Evolutionary conservation across 2,329 filamentous ascomycete species (phyloP).

Genomic region (Immersiporthe knoxdaviesiana): DNA sequence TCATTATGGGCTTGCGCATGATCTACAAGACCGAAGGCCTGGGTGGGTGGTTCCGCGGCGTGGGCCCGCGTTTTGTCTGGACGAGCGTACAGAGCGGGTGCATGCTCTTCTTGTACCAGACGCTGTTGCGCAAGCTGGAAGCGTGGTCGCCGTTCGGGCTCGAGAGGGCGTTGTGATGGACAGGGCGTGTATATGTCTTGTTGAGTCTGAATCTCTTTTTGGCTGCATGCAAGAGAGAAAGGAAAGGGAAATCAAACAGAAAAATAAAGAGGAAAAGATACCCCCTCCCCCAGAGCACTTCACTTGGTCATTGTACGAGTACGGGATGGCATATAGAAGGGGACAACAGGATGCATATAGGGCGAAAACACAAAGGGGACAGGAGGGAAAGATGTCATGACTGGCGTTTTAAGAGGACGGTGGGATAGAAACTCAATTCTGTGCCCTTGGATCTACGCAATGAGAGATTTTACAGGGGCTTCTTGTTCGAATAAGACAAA

Average conservation of each 20-base stretch:
- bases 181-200: neutral
- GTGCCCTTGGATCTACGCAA: neutral
- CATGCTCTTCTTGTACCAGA: slow-evolving; percentile 96
- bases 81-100: slow-evolving; percentile 96
- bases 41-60: slow-evolving; percentile 89
- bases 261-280: slow-evolving; percentile 22
- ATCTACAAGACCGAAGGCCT: slow-evolving; percentile 92
- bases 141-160: slow-evolving; percentile 41
- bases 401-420: slow-evolving; percentile 23
- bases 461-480: neutral
- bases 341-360: slow-evolving; percentile 20
- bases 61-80: slow-evolving; percentile 92
- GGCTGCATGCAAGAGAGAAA: slow-evolving; percentile 3
- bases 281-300: slow-evolving; percentile 26
- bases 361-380: neutral
- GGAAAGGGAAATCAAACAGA: neutral
- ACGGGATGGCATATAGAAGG: slow-evolving; percentile 28
- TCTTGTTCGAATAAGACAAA: neutral
- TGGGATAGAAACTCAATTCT: slow-evolving; percentile 24
- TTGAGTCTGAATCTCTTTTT: neutral
- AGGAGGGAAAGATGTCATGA: slow-evolving; percentile 12
- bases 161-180: slow-evolving; percentile 22
- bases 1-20: slow-evolving; percentile 78
- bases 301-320: slow-evolving; percentile 27
- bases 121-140: slow-evolving; percentile 77